These are phyloP conservation scores for Porcisia hertigi DNA, from an alignment of 208 protist species.

Conservation along the genomic window DNA sequence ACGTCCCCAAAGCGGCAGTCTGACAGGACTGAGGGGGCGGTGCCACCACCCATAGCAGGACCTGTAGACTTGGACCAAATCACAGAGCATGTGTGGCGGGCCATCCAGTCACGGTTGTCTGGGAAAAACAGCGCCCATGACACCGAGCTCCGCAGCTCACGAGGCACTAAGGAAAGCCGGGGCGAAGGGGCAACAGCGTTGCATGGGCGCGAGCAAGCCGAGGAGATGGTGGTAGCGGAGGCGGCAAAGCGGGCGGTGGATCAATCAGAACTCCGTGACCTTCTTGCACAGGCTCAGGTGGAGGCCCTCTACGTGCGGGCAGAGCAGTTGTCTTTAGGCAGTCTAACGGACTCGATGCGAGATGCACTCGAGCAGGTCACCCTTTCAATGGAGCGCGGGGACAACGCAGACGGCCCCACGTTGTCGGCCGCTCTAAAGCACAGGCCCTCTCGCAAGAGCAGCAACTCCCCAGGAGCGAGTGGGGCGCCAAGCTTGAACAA, in stretches of 20 bases:
- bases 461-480: neutral
- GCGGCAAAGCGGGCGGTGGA: conserved; percentile 5
- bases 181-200: neutral
- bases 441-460: neutral
- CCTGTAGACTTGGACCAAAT: conserved; percentile 18
- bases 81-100: conserved; percentile 24
- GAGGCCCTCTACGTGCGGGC: neutral
- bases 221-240: neutral
- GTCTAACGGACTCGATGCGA: conserved; percentile 11
- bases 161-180: neutral
- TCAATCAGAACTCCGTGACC: conserved; percentile 2
- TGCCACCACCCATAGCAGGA: neutral
- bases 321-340: conserved; percentile 3
- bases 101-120: conserved; percentile 9
- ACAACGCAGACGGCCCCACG: neutral
- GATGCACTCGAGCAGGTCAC: conserved; percentile 7
- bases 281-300: conserved; percentile 9
- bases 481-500: neutral
- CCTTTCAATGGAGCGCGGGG: neutral
- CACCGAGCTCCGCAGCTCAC: neutral
- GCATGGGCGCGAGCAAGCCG: neutral
- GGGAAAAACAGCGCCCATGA: neutral
- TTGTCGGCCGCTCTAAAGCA: neutral
- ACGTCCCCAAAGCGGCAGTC: neutral
- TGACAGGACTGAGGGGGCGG: too few relatives aligned